These are phyloP conservation scores for Gillenia trifoliata DNA, from an alignment of 306 rosid genomes.

Conservation along the genomic window DNA sequence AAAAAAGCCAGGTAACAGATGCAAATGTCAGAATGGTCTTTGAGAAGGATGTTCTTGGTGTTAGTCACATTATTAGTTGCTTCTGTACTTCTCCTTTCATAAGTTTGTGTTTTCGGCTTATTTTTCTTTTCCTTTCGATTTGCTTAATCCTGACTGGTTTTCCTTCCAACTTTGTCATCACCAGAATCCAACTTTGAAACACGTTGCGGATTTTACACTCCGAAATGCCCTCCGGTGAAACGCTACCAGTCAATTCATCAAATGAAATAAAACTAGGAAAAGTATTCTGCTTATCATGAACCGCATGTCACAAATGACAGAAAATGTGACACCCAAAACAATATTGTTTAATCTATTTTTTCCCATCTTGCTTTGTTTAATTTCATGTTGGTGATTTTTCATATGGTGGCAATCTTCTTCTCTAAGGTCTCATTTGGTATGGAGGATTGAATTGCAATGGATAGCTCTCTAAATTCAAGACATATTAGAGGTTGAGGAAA, in stretches of 20 bases:
- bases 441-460: background rate
- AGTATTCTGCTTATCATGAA: background rate
- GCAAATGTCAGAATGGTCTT: background rate
- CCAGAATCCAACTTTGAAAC: background rate
- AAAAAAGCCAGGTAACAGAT: conserved; percentile 14
- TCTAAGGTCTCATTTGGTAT: background rate
- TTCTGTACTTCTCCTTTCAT: background rate
- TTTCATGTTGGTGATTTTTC: background rate
- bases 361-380: background rate
- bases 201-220: background rate
- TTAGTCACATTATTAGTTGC: background rate
- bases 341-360: background rate
- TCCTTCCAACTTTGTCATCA: background rate
- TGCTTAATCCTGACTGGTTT: background rate
- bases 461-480: background rate
- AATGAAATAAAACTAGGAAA: background rate
- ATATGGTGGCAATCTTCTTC: background rate
- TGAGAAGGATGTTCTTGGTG: background rate
- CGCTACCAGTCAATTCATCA: background rate
- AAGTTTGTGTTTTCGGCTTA: background rate
- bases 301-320: background rate
- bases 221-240: background rate
- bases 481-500: background rate
- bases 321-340: background rate
- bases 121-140: background rate